A percentile compares a stretch with the other conserved stretches of the same genome.
These are phyloP conservation scores for Ganoderma lucidum DNA, from an alignment of 1,284 basidiomycete genomes.

Conservation along the genomic window DNA sequence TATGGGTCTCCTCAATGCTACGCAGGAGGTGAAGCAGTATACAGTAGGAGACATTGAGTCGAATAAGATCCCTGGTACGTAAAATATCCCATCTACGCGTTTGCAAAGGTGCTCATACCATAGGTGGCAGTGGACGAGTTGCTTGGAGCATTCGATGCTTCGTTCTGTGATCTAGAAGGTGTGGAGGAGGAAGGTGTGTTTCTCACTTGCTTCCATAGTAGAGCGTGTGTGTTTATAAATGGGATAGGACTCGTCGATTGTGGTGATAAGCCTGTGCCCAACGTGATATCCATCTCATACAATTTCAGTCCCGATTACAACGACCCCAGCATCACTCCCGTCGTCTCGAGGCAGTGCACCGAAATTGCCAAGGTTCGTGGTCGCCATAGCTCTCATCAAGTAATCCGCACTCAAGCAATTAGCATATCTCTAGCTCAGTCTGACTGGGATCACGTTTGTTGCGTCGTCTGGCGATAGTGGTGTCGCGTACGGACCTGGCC, in stretches of 20 bases:
- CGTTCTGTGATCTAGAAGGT: slow-evolving; percentile 1
- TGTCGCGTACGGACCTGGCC: slow-evolving; percentile 55
- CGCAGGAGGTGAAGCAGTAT: slow-evolving; percentile 3
- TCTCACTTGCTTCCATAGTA: too few relatives aligned
- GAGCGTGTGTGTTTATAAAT: slow-evolving; percentile 38
- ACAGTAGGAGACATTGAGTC: background rate
- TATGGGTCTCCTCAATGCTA: slow-evolving; percentile 48
- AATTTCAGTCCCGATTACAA: slow-evolving; percentile 43
- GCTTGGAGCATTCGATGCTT: slow-evolving; percentile 13
- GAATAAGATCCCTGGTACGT: background rate
- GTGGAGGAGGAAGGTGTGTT: slow-evolving; percentile 48
- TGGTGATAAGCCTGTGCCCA: slow-evolving; percentile 43
- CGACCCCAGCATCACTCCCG: slow-evolving; percentile 35
- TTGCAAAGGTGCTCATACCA: background rate
- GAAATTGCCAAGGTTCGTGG: slow-evolving; percentile 49
- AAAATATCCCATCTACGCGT: too few relatives aligned
- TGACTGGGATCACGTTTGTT: slow-evolving; percentile 58
- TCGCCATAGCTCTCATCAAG: background rate
- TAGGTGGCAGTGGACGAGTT: slow-evolving; percentile 14
- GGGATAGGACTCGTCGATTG: slow-evolving; percentile 47
- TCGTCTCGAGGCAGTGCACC: slow-evolving; percentile 44
- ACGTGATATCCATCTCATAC: slow-evolving; percentile 49
- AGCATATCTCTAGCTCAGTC: slow-evolving; percentile 40
- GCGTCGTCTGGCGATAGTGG: slow-evolving; percentile 60
- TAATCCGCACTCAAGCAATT: background rate